A percentile compares a stretch with the other conserved stretches of the same genome.
Conservation (phyloP, 345 rosid species). For the Salix suchowensis region DNA sequence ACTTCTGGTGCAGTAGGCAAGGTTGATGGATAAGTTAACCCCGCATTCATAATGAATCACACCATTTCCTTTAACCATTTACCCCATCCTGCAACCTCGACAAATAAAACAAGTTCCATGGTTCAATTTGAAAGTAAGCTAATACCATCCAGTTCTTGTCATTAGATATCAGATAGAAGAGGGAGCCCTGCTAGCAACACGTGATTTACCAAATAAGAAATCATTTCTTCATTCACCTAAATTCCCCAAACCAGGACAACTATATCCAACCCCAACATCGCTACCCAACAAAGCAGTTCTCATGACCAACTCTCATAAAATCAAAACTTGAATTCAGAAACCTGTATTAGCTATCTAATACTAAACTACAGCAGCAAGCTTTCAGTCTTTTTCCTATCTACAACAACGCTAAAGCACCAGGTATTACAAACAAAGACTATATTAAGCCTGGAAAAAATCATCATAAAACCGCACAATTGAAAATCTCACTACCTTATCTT, state of each 20-base stretch:
- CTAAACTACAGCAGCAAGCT: not conserved
- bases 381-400: not conserved
- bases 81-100: too few species aligned
- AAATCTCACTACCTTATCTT: conserved; percentile 55
- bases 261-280: not conserved
- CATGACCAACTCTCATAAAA: too few species aligned
- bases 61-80: too few species aligned
- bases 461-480: not conserved
- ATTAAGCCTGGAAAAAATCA: conserved; percentile 3
- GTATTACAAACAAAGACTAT: not conserved
- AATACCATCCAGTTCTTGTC: too few species aligned
- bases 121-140: too few species aligned
- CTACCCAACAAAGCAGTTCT: too few species aligned
- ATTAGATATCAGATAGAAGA: not conserved
- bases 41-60: too few species aligned
- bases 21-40: too few species aligned
- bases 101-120: too few species aligned
- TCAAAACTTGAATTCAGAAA: too few species aligned
- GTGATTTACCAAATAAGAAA: not conserved
- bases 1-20: too few species aligned
- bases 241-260: not conserved
- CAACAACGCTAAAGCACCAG: not conserved
- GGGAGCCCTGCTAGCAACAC: not conserved
- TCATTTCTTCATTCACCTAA: not conserved
- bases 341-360: not conserved